phyloP scores from a whole-genome alignment of 768 basidiomycete genomes.

The Boletus sensibilis region DNA sequence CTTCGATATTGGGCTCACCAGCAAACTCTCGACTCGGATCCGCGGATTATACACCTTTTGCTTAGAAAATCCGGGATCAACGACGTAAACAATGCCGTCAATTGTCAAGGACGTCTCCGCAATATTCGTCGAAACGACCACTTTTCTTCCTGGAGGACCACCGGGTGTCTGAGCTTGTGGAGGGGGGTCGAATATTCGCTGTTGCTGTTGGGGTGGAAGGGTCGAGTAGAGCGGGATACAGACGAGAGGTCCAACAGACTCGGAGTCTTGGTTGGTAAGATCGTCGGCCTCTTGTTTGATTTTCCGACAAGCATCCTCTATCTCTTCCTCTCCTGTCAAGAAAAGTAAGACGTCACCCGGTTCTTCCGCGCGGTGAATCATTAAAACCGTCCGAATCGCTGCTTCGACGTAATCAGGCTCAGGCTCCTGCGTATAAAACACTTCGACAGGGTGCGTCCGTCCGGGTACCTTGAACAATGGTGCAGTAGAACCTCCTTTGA shows the following conservation, averaged over 20 bases:
- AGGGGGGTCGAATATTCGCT: conserved; percentile 91
- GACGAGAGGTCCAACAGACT: conserved; percentile 77
- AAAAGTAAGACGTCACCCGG: conserved; percentile 92
- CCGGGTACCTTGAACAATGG: conserved; percentile 91
- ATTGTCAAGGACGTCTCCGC: conserved; percentile 98
- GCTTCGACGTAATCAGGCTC: conserved; percentile 97
- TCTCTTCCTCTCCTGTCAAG: conserved; percentile 98
- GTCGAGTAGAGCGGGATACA: conserved; percentile 96
- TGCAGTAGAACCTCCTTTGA: conserved; percentile 44
- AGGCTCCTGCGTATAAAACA: conserved; percentile 90
- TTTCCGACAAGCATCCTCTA: conserved; percentile 93
- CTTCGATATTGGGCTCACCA: conserved; percentile 95
- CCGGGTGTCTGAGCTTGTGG: conserved; percentile 59
- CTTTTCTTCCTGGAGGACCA: conserved; percentile 87
- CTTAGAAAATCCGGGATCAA: conserved; percentile 96
- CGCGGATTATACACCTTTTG: conserved; percentile 98
- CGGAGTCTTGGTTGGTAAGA: conserved; percentile 64
- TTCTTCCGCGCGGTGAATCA: conserved; percentile 96
- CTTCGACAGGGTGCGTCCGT: conserved; percentile 92
- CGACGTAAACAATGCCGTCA: conserved; percentile 99
- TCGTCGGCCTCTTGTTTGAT: conserved; percentile 91
- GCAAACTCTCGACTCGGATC: conserved; percentile 90
- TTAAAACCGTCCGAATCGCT: conserved; percentile 91
- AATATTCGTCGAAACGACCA: conserved; percentile 95
- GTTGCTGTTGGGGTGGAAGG: conserved; percentile 91